Evolutionary conservation across 1,284 basidiomycete genomes (phyloP).

Genomic region (Ganoderma lucidum): DNA sequence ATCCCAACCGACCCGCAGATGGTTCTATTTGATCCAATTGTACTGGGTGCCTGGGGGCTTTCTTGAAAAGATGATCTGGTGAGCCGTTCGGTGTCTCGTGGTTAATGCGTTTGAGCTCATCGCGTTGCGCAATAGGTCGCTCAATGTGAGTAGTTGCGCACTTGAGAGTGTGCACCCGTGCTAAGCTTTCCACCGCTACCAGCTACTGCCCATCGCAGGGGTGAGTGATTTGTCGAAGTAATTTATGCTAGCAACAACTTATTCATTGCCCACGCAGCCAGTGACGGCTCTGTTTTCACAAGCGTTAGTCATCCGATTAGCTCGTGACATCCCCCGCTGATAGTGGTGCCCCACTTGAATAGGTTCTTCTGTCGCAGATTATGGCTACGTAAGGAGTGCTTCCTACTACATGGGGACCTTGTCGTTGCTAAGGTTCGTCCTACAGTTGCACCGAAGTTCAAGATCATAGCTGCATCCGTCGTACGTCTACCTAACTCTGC

Average conservation of each 20-base stretch:
- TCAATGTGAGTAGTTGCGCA: no score
- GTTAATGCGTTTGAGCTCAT: neutral
- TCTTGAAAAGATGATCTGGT: conserved; percentile 8
- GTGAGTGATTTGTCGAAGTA: no score
- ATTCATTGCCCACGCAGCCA: neutral
- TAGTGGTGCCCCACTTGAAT: no score
- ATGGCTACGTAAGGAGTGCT: conserved; percentile 12
- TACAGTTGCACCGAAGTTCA: conserved; percentile 12
- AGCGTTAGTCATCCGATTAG: neutral
- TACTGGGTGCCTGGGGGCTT: conserved; percentile 18
- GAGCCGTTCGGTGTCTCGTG: neutral
- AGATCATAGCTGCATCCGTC: neutral
- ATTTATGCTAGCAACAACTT: no score
- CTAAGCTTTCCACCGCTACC: no score
- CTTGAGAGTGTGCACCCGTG: no score
- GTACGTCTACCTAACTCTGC: neutral
- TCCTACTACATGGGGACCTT: neutral
- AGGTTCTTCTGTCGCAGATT: conserved; percentile 21
- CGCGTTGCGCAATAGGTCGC: neutral
- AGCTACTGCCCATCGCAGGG: no score
- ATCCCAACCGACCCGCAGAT: neutral
- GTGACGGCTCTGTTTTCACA: conserved; percentile 13
- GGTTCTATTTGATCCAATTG: conserved; percentile 15
- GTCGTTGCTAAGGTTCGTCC: no score
- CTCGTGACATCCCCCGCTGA: neutral